These are phyloP conservation scores for Aspergillus olivimuriae DNA, from an alignment of 495 filamentous ascomycete species.

Conservation along the genomic window DNA sequence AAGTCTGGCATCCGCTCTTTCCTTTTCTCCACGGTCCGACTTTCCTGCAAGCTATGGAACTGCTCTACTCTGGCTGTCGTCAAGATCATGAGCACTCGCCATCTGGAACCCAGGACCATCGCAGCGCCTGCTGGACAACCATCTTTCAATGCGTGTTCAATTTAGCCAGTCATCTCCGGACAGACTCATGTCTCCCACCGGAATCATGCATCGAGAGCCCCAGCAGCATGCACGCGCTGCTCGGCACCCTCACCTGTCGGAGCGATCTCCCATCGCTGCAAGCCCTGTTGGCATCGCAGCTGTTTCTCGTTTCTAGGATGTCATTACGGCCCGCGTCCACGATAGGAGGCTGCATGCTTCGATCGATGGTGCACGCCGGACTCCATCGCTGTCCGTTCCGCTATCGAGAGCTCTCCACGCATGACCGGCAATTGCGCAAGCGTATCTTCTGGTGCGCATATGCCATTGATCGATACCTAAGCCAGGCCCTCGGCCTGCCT, in stretches of 20 bases:
- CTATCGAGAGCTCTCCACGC: constrained; percentile 33
- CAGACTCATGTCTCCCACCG: constrained; percentile 19
- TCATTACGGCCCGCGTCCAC: constrained; percentile 33
- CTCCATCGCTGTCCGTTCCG: constrained; percentile 39
- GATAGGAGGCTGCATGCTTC: constrained; percentile 32
- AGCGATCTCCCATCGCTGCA: constrained; percentile 35
- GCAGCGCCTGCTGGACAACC: constrained; percentile 31
- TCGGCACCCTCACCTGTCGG: constrained; percentile 22
- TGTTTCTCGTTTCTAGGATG: constrained; percentile 36
- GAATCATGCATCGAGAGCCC: constrained; percentile 25
- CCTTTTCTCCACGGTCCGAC: constrained; percentile 46
- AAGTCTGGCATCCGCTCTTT: constrained; percentile 44
- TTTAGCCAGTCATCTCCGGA: constrained; percentile 24
- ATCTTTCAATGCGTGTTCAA: constrained; percentile 38
- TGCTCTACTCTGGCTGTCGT: constrained; percentile 25
- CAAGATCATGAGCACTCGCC: neutral
- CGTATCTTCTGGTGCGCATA: constrained; percentile 49
- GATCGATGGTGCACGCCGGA: constrained; percentile 36
- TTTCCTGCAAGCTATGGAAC: constrained; percentile 41
- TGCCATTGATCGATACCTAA: constrained; percentile 42
- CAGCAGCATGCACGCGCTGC: constrained; percentile 21
- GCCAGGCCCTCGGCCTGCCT: constrained; percentile 39
- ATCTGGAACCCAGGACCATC: constrained; percentile 12
- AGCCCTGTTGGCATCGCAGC: constrained; percentile 29
- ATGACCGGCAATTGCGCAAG: constrained; percentile 36